Base-by-base conservation (phyloP, 768 basidiomycete genomes). In the Collybiopsis confluens region DNA sequence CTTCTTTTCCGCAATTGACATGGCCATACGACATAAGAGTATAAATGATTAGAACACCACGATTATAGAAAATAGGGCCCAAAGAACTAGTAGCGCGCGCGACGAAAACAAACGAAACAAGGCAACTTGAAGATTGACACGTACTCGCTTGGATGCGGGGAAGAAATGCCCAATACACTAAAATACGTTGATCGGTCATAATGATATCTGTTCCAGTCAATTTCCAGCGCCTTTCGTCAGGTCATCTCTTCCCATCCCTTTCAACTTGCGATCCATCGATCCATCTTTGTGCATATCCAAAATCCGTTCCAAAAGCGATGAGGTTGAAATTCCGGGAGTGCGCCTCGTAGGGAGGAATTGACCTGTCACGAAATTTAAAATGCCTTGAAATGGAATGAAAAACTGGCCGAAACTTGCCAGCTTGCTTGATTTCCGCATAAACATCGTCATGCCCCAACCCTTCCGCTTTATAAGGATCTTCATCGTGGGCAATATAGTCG, bases 401-500 rank as follows among this genome's bases (percentile, higher is more conserved):
- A 40, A 33, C n/a, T n/a, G n/a, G 52, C 36, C 40, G 35, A 3
- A 28, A 58, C 82, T 40, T 54, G 90, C 95, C 96, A 65, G 82
- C 81, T 48, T 74, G 74, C 71, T 99, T 98, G 45, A 80, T 83
- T 60, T 82, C 87, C 2, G 73, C 73, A 65, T 98, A 99, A 0
- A 95, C 90, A 67, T 99, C 97, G 27, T 88, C 84, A 45, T 83
- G 77, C 1, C 45, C 45, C 1, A 46, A 30, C 1, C 88, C 91
- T n/a, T 77, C 82, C 26, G 83, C 76, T 2, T 79, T 79, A 62
- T 98, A 98, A 0, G 93, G 91, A 49, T 80, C 83, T 63, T 98
- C 95, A 63, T 99, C 97, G 62, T 99, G 97, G 2, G 95, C 95
- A 43, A 98, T 88, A 62, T 98, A 99, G 67, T 99, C 97, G 58